phyloP scores from a whole-genome alignment of 345 rosid genomes.

The Litchi chinensis region DNA sequence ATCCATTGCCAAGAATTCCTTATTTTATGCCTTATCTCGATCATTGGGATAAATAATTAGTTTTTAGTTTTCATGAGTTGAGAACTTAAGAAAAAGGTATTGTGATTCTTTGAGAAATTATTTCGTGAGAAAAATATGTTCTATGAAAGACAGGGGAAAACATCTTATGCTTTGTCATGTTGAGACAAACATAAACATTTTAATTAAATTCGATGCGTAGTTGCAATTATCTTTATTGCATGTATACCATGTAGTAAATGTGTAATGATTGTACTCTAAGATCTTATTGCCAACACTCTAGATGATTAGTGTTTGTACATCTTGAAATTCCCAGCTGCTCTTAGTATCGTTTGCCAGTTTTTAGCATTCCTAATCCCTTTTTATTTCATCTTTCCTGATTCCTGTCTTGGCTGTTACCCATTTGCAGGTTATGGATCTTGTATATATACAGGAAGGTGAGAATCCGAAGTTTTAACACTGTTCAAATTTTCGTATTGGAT shows the following conservation, averaged over 20 bases:
- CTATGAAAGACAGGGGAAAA: too few species aligned
- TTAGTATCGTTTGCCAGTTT: not conserved
- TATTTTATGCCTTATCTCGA: not conserved
- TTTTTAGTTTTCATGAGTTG: too few species aligned
- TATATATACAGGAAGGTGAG: constrained; percentile 79
- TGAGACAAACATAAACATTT: not conserved
- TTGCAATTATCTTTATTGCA: not conserved
- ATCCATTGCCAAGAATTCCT: not conserved
- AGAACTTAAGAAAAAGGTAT: too few species aligned
- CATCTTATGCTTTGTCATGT: not conserved
- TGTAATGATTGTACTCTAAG: not conserved
- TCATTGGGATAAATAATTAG: too few species aligned
- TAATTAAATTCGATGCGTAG: not conserved
- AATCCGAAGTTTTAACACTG: constrained; percentile 4
- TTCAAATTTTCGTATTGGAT: not conserved
- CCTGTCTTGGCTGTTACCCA: not conserved
- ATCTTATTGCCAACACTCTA: not conserved
- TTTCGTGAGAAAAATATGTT: too few species aligned
- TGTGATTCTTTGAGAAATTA: too few species aligned
- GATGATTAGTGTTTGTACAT: not conserved
- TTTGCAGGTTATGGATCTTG: constrained; percentile 79
- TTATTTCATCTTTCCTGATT: constrained; percentile 3
- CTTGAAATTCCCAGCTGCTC: not conserved
- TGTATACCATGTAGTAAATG: not conserved
- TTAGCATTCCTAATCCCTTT: not conserved